Conservation (phyloP, 495 filamentous ascomycete genomes). For the Clavariopsis aquatica region DNA sequence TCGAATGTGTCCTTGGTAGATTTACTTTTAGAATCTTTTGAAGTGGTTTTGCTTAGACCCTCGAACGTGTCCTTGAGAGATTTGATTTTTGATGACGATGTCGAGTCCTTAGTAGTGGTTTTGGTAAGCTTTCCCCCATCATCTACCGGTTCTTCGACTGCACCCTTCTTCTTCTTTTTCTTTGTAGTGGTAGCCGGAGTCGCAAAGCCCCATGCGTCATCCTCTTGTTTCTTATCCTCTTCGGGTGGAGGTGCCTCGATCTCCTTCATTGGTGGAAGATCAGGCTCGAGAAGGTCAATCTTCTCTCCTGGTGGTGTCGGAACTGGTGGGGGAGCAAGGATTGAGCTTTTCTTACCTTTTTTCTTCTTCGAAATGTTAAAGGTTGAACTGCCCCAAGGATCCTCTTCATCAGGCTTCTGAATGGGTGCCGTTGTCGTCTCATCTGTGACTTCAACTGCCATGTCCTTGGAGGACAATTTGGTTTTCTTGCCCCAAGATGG, state of each 20-base stretch:
- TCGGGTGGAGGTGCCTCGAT: conserved; percentile 34
- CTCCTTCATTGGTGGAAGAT: conserved; percentile 18
- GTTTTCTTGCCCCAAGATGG: conserved; percentile 37
- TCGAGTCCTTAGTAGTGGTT: conserved; percentile 32
- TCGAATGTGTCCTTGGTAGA: conserved; percentile 25
- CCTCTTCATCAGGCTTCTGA: conserved; percentile 37
- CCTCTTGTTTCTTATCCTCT: conserved; percentile 33
- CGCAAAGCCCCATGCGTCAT: conserved; percentile 18
- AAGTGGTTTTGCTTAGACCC: conserved; percentile 32
- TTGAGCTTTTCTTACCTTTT: conserved; percentile 42
- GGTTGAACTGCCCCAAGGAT: conserved; percentile 32
- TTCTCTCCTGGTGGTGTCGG: conserved; percentile 42
- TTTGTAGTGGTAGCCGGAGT: conserved; percentile 17
- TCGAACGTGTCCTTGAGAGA: conserved; percentile 28
- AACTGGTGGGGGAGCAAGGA: conserved; percentile 39
- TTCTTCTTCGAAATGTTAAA: conserved; percentile 36
- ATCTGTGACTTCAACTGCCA: conserved; percentile 34
- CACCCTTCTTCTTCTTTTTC: conserved; percentile 42
- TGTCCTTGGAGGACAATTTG: conserved; percentile 33
- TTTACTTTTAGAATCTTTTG: conserved; percentile 33
- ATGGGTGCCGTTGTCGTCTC: conserved; percentile 19
- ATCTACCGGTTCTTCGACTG: conserved; percentile 35
- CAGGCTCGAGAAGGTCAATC: conserved; percentile 14
- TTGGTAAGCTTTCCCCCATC: conserved; percentile 36
- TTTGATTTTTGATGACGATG: conserved; percentile 34